phyloP scores from a whole-genome alignment of 306 rosid genomes.

The Rosa persica region DNA sequence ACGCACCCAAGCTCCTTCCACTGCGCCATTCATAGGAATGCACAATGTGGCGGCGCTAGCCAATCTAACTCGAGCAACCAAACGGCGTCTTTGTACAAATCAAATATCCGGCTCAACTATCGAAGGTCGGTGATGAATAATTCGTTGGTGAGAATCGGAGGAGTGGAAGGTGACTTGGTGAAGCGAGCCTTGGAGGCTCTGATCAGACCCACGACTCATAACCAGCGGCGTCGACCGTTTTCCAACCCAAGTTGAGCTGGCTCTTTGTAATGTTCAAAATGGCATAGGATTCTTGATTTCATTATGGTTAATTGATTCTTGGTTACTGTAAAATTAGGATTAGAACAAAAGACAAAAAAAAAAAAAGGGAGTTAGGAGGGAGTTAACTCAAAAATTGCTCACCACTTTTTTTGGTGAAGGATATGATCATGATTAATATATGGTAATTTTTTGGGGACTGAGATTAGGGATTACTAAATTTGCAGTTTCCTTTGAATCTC shows the following conservation, averaged over 20 bases:
- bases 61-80: too few species aligned
- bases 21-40: slow-evolving; percentile 54
- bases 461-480: neutral
- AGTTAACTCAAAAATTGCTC: slow-evolving; percentile 6
- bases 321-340: neutral
- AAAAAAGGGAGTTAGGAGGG: neutral
- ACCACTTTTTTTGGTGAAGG: neutral
- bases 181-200: slow-evolving; percentile 45
- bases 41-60: slow-evolving; percentile 10
- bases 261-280: slow-evolving; percentile 52
- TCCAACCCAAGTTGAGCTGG: slow-evolving; percentile 53
- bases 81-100: slow-evolving; percentile 25
- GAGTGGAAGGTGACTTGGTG: slow-evolving; percentile 54
- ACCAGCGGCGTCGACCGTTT: slow-evolving; percentile 54
- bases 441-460: neutral
- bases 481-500: neutral
- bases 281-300: too few species aligned
- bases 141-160: slow-evolving; percentile 59
- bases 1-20: slow-evolving; percentile 75
- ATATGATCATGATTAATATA: neutral
- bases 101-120: slow-evolving; percentile 37
- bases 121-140: slow-evolving; percentile 71
- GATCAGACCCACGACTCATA: slow-evolving; percentile 53
- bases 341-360: neutral
- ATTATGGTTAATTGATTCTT: neutral